Percentiles rank a stretch among this genome's conserved stretches.
Evolutionary conservation across 2,329 filamentous ascomycete genomes (phyloP).

Genomic region (Fonsecaea pedrosoi): DNA sequence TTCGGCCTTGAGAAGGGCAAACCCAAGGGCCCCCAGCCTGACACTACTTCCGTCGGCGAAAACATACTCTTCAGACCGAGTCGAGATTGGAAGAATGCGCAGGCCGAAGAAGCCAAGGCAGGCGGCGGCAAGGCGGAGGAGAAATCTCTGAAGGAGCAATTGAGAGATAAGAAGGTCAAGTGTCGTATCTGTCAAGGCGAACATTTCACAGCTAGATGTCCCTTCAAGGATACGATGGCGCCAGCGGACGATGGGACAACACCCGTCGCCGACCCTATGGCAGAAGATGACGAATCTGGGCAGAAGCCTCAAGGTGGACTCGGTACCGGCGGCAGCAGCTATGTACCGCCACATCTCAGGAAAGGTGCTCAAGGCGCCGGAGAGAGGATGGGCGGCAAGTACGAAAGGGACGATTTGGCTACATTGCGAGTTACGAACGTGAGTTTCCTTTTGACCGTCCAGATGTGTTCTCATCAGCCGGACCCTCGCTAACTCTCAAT

Average conservation of each 20-base stretch:
- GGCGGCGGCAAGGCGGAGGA: conserved; percentile 64
- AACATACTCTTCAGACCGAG: conserved; percentile 97
- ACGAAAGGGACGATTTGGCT: conserved; percentile 93
- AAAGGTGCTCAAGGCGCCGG: conserved; percentile 65
- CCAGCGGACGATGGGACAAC: conserved; percentile 59
- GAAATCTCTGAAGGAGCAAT: conserved; percentile 70
- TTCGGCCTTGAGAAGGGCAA: conserved; percentile 92
- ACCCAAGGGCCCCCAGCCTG: conserved; percentile 77
- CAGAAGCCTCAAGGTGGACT: conserved; percentile 62
- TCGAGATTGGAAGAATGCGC: conserved; percentile 90
- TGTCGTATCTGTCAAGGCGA: conserved; percentile 98
- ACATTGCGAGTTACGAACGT: conserved; percentile 98
- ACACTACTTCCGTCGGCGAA: conserved; percentile 93
- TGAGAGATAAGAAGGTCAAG: conserved; percentile 99
- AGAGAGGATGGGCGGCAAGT: conserved; percentile 91
- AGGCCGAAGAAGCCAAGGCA: conserved; percentile 70
- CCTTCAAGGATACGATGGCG: conserved; percentile 99
- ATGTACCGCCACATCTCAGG: conserved; percentile 92
- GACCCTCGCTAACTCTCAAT: conserved; percentile 39
- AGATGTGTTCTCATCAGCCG: conserved; percentile 25
- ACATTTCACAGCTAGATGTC: conserved; percentile 98
- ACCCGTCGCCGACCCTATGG: conserved; percentile 44
- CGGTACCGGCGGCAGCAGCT: conserved; percentile 76
- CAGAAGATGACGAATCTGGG: conserved; percentile 56
- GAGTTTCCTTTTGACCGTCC: conserved; percentile 47